Percentiles rank a stretch among this genome's conserved stretches.
phyloP scores from a whole-genome alignment of 768 basidiomycete genomes.

The Lactarius trivialis region DNA sequence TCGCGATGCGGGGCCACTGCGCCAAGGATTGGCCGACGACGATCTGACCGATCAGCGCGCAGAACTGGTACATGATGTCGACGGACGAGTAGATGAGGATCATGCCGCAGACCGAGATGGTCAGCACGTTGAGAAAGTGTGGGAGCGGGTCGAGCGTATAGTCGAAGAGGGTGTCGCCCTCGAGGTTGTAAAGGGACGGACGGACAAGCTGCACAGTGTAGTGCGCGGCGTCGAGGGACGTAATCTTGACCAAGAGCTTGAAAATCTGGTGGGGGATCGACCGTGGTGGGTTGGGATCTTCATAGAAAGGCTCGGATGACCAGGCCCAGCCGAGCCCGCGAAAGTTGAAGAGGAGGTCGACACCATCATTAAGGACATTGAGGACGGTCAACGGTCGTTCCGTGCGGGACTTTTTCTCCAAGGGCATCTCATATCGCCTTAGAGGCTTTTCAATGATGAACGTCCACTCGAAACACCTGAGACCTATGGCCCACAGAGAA shows the following conservation, averaged over 20 bases:
- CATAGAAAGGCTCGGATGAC: conserved; percentile 17
- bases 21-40: conserved; percentile 29
- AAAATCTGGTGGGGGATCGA: neutral
- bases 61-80: conserved; percentile 25
- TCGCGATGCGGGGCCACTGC: conserved; percentile 35
- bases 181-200: conserved; percentile 9
- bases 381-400: conserved; percentile 1
- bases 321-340: conserved; percentile 24
- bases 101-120: conserved; percentile 13
- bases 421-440: conserved; percentile 1
- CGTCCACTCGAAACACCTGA: conserved; percentile 19
- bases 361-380: conserved; percentile 13
- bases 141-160: neutral
- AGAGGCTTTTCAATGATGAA: conserved; percentile 4
- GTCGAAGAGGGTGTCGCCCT: conserved; percentile 21
- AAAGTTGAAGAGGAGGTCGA: conserved; percentile 20
- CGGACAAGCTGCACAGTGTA: conserved; percentile 9
- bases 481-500: conserved; percentile 1
- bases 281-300: neutral
- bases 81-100: conserved; percentile 22
- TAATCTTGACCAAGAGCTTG: conserved; percentile 2
- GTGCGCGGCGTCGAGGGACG: conserved; percentile 11
- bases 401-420: neutral
- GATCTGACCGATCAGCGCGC: conserved; percentile 26
- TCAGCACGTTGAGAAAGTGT: neutral